phyloP scores from a whole-genome alignment of 805 yeast species.

The Starmerella stellata region DNA sequence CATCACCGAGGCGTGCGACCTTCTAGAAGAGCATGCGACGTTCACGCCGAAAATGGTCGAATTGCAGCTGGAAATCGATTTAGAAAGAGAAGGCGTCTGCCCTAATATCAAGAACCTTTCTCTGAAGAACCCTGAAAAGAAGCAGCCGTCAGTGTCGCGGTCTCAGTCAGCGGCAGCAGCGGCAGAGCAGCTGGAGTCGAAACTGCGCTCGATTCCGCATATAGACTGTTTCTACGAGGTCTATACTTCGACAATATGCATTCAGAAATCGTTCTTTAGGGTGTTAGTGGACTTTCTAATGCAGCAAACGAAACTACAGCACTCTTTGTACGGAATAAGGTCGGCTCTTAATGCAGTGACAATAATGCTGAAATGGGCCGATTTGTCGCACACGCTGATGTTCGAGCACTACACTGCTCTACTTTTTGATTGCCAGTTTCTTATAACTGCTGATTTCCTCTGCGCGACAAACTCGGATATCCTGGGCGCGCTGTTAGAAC shows the following conservation, averaged over 20 bases:
- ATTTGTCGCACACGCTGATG: constrained; percentile 57
- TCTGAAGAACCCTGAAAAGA: not conserved
- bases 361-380: constrained; percentile 57
- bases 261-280: constrained; percentile 44
- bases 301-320: constrained; percentile 10
- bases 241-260: constrained; percentile 35
- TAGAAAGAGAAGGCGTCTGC: not conserved
- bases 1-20: constrained; percentile 57
- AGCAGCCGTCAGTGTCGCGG: not conserved
- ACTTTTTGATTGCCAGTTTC: constrained; percentile 54
- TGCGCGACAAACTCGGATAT: constrained; percentile 17
- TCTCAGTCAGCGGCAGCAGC: too few relatives aligned
- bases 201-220: not conserved
- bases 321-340: constrained; percentile 10
- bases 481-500: constrained; percentile 9
- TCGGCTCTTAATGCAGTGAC: constrained; percentile 10
- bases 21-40: constrained; percentile 42
- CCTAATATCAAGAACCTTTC: not conserved
- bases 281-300: constrained; percentile 45
- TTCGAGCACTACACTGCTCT: constrained; percentile 55
- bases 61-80: constrained; percentile 27
- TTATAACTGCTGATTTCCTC: constrained; percentile 25
- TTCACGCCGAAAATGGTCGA: constrained; percentile 54
- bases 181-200: not conserved
- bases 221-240: constrained; percentile 41